phyloP scores from a whole-genome alignment of 345 rosid genomes.

The Sonneratia caseolaris region DNA sequence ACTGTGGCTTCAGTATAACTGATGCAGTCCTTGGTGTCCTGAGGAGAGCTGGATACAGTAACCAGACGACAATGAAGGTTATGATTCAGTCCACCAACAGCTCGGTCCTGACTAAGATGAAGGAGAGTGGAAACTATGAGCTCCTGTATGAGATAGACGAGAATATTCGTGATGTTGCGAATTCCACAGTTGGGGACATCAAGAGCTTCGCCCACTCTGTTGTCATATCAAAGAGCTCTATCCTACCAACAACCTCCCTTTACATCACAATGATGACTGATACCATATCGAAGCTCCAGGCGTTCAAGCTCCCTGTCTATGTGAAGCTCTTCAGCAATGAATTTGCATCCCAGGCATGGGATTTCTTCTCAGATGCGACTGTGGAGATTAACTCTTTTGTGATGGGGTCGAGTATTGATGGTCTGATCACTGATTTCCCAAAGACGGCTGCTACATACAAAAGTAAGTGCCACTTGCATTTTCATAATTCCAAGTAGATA shows the following conservation, averaged over 20 bases:
- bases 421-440: constrained; percentile 79
- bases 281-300: constrained; percentile 33
- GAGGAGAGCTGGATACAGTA: constrained; percentile 51
- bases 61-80: constrained; percentile 36
- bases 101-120: constrained; percentile 58
- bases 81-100: constrained; percentile 80
- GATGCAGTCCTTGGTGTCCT: constrained; percentile 49
- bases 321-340: constrained; percentile 69
- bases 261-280: constrained; percentile 33
- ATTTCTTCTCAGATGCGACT: constrained; percentile 72
- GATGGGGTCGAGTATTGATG: constrained; percentile 25
- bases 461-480: constrained; percentile 38
- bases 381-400: constrained; percentile 57
- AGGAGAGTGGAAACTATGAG: constrained; percentile 33
- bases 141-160: constrained; percentile 63
- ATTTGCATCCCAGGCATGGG: constrained; percentile 85
- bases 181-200: constrained; percentile 45
- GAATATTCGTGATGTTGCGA: constrained; percentile 41
- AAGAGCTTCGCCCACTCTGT: constrained; percentile 61
- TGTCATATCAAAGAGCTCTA: constrained; percentile 44
- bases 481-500: no score
- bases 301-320: constrained; percentile 50
- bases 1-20: constrained; percentile 38
- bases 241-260: constrained; percentile 17
- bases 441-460: constrained; percentile 61